phyloP scores from a whole-genome alignment of 1,284 basidiomycete genomes.

The Tausonia pullulans region DNA sequence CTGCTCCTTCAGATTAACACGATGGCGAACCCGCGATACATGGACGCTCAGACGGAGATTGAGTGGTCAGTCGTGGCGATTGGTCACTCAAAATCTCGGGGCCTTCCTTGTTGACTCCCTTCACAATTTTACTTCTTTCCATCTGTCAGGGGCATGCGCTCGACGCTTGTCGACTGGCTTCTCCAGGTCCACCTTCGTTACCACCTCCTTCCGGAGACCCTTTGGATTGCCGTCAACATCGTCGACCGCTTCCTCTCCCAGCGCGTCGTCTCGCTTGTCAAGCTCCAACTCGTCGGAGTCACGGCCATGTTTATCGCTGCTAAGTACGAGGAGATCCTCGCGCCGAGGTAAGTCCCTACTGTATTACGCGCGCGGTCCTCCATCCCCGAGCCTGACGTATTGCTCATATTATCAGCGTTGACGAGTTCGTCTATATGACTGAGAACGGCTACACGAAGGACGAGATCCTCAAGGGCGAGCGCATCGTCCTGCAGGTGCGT shows the following conservation, averaged over 20 bases:
- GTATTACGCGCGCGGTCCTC: too few relatives aligned
- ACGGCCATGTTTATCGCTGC: constrained; percentile 55
- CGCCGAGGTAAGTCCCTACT: constrained; percentile 42
- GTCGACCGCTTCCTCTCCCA: constrained; percentile 53
- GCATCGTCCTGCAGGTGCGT: constrained; percentile 68
- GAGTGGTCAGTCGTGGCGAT: constrained; percentile 50
- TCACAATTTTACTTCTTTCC: background rate
- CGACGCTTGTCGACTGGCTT: constrained; percentile 47
- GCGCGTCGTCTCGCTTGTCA: constrained; percentile 49
- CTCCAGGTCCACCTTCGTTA: constrained; percentile 53
- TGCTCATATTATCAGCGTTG: constrained; percentile 45
- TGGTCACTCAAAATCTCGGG: background rate
- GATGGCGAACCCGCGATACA: constrained; percentile 91
- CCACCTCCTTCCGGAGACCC: constrained; percentile 55
- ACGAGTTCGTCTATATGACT: constrained; percentile 96
- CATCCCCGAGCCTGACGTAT: background rate
- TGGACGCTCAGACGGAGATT: constrained; percentile 88
- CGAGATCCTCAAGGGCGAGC: constrained; percentile 95
- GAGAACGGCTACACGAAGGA: constrained; percentile 86
- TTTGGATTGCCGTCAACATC: constrained; percentile 56
- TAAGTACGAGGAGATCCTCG: constrained; percentile 56
- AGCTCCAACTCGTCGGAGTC: constrained; percentile 53
- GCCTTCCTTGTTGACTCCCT: background rate
- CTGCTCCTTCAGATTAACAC: constrained; percentile 26
- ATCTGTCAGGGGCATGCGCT: constrained; percentile 41